Conservation (phyloP, 306 rosid species). For the Vigna radiata region DNA sequence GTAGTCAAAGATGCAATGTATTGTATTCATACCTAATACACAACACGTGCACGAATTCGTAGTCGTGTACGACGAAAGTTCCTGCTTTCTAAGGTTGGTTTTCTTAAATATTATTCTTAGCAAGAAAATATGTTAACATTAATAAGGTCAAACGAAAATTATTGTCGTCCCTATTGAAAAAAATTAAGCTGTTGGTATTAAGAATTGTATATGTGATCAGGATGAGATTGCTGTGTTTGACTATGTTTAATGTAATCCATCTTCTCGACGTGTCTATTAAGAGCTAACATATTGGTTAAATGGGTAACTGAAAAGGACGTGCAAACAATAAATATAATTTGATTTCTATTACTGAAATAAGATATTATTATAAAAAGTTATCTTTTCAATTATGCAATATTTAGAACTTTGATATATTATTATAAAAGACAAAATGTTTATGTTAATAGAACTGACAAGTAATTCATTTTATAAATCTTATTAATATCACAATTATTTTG, state of each 20-base stretch:
- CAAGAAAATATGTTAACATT: not conserved
- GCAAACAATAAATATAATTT: not conserved
- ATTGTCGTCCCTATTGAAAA: not conserved
- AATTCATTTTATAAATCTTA: no score
- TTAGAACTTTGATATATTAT: no score
- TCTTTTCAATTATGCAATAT: no score
- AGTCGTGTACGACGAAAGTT: slow-evolving; percentile 23
- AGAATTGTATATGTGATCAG: not conserved
- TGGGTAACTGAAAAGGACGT: slow-evolving; percentile 11
- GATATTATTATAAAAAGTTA: no score
- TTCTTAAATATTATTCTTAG: not conserved
- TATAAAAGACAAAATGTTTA: no score
- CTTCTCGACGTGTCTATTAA: not conserved
- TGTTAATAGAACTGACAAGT: no score
- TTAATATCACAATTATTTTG: no score
- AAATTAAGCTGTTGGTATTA: not conserved
- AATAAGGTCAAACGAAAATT: no score
- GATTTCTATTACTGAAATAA: no score
- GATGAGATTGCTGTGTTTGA: slow-evolving; percentile 39
- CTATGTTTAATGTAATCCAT: slow-evolving; percentile 46
- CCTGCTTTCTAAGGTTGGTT: slow-evolving; percentile 10
- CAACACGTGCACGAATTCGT: not conserved
- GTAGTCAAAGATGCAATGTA: slow-evolving; percentile 41
- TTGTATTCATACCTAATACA: not conserved
- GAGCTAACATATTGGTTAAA: not conserved